Evolutionary conservation across 805 yeast species (phyloP), one percentile per base, ranked within the genome.

Genomic region (Spathaspora boniae): DNA sequence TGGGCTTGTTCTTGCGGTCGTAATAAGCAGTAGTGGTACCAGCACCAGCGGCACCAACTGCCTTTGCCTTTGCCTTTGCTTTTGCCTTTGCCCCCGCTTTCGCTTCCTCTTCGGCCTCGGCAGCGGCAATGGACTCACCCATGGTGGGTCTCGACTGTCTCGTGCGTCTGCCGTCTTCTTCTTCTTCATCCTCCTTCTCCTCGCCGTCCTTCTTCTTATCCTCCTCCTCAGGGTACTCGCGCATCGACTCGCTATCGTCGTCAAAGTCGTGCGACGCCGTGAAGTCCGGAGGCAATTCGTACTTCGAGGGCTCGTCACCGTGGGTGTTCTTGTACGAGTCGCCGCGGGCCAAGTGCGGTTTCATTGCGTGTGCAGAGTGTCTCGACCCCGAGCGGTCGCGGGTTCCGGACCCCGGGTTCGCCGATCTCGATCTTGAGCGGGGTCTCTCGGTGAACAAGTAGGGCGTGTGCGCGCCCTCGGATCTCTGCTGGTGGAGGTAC

Each of bases 271-370:
- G n/a, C 14, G 62, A 31, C 5, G 43, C 40, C 5, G 45, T 48
- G 37, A 67, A 54, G 31, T 55, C 67, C 2, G 72, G 62, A 15
- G 72, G 72, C 31, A 67, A 57, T 40, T 67, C 67, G 40, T 65
- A 68, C 37, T 60, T 62, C 12, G 63, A 50, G 19, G 71, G 76
- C 33, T 69, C 68, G 31, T 69, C 72, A 11, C 58, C 56, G 32
- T 69, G 65, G 8, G 78, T 75, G 47, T 74, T 72, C 47, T 80
- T 84, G 52, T 82, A 82, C 1, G 88, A 78, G 44, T 82, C 89
- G 24, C 91, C 93, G 42, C 84, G 68, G 2, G 91, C 89, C 48
- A 83, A 65, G 57, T 82, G 86, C 1, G 88, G 87, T 38, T 36
- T 39, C 9, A 35, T 26, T 4, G 29, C 23, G n/a, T 17, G 19